Base-by-base conservation (phyloP, 768 basidiomycete genomes). In the Scleroderma citrinum region DNA sequence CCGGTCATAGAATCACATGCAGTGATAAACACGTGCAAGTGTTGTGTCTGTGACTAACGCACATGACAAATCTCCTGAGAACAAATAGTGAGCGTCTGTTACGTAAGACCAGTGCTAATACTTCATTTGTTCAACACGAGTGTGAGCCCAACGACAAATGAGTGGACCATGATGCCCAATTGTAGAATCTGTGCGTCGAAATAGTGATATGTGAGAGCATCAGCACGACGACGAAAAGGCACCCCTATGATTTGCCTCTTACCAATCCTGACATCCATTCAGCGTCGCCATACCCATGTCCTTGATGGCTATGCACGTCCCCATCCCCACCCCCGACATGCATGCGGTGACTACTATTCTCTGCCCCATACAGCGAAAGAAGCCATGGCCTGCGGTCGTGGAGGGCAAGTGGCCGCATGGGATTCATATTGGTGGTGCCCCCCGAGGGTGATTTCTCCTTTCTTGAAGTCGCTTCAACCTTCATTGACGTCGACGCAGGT, bases 111-210 rank as follows among this genome's bases (percentile, higher is more conserved):
- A n/a, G n/a, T n/a, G n/a, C n/a, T n/a, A n/a, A n/a, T n/a, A n/a
- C n/a, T n/a, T n/a, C n/a, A n/a, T n/a, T n/a, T n/a, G n/a, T n/a
- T n/a, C n/a, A n/a, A n/a, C n/a, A n/a, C n/a, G n/a, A 91, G 69
- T 5, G 89, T 91, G 20, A 91, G 62, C 2, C 89, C 89, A 49
- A 92, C 87, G 29, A 91, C 78, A 39, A 92, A 61, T 2, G 89
- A 85, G 60, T 92, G 81, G 42, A 93, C 75, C 87, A 93, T 85
- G 57, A 94, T 87, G 40, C 92, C 81, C 2, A 86, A 59, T 76
- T 94, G 85, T 31, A 94, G 70, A 29, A 88, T 80, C 87, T 90
- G 45, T 38, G 26, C 26, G 10, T 23, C 21, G 11, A 13, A 37
- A n/a, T n/a, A n/a, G n/a, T n/a, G n/a, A 19, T 39, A 8, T 3